Evolutionary conservation across 345 rosid genomes (phyloP), one percentile per base, ranked within the genome.

Genomic region (Lepidium sativum): DNA sequence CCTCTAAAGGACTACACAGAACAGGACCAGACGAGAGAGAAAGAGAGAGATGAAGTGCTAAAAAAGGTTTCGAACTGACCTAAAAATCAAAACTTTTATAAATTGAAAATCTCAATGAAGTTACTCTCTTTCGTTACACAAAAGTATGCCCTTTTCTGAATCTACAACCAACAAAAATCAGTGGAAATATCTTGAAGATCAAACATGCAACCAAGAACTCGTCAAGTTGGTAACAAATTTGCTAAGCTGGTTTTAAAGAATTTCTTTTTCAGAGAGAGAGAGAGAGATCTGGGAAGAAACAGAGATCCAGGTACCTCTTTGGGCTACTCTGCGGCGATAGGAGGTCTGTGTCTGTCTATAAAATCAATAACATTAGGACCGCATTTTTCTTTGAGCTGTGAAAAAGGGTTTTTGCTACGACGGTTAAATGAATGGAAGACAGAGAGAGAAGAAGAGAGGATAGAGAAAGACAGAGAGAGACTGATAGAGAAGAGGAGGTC

Each of bases 121-220:
- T 16, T 14, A 51, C 48, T 57, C 55, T 65, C 53, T 34, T 61
- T 60, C 59, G 66, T 54, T 68, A 56, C 48, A 64, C 47, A 68
- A 68, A 73, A 60, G 76, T 65, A 51, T n/a, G n/a, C n/a, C n/a
- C n/a, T n/a, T n/a, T n/a, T n/a, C n/a, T 65, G 66, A 65, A 41
- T 60, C 77, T 65, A 67, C 29, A 73, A 54, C 68, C 51, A 52
- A 60, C 25, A 60, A 54, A 25, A 15, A 54, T 8, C 64, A 73
- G 3, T 17, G 68, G 31, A 35, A 51, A 38, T 43, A 9, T 9
- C 48, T 39, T 20, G 18, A 51, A 52, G 63, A 63, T 20, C 9
- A 13, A 60, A 73, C 77, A 73, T 73, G 77, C 77, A 73, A 67
- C 63, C 40, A 16, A 8, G 50, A 59, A 53, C 14, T 5, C 55